Conservation (phyloP, 164 flowering plant genomes). For the Annona squamosa region DNA sequence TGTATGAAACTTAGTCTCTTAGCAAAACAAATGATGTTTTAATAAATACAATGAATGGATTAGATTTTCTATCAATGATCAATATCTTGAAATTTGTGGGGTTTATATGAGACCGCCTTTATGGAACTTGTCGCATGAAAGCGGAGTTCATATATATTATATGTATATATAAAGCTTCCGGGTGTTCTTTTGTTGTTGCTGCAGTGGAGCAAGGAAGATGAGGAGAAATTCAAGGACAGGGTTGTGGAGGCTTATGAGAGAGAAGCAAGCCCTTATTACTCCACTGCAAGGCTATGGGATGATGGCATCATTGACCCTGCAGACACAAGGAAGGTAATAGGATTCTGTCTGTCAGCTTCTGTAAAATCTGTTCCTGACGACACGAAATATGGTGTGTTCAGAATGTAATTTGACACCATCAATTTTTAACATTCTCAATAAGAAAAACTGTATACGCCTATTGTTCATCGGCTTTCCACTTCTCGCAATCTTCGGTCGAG, state of each 20-base stretch:
- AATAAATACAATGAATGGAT: too few species aligned
- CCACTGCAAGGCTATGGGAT: constrained; percentile 96
- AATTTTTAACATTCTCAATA: background rate
- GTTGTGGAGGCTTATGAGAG: constrained; percentile 78
- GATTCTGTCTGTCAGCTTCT: constrained; percentile 75
- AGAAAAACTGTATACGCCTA: background rate
- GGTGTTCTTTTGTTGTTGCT: background rate
- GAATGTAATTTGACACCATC: constrained; percentile 51
- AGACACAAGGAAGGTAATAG: constrained; percentile 73
- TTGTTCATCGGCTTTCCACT: background rate
- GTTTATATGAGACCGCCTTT: background rate
- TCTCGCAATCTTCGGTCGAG: background rate
- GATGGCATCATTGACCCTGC: constrained; percentile 96
- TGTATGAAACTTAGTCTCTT: too few species aligned
- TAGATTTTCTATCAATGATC: too few species aligned
- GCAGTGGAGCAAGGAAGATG: constrained; percentile 87
- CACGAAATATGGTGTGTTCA: constrained; percentile 84
- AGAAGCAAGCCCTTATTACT: constrained; percentile 80
- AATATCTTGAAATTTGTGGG: too few species aligned
- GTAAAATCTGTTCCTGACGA: constrained; percentile 44
- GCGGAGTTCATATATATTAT: background rate
- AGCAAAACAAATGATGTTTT: too few species aligned
- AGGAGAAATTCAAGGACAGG: constrained; percentile 67
- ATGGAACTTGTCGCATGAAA: background rate
- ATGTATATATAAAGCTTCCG: background rate